Conservation (phyloP, 805 yeast species). For the Cyberlindnera galapagoensis region DNA sequence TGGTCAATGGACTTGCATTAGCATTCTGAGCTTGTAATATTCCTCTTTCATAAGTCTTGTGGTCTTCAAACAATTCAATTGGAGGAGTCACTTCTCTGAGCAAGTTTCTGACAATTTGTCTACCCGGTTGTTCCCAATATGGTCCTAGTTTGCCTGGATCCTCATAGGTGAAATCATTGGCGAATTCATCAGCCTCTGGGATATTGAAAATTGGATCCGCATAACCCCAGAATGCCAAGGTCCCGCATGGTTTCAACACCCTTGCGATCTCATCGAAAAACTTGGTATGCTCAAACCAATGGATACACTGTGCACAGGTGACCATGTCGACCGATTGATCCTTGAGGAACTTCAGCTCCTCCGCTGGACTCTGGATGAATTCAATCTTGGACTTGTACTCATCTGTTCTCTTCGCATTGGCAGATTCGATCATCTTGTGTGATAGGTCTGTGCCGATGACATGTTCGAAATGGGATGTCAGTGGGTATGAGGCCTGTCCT, state of each 20-base stretch:
- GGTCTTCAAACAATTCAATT: slow-evolving; percentile 33
- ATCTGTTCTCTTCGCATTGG: slow-evolving; percentile 24
- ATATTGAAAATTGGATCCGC: slow-evolving; percentile 59
- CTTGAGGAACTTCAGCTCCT: slow-evolving; percentile 23
- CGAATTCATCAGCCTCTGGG: slow-evolving; percentile 49
- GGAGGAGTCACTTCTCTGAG: slow-evolving; percentile 41
- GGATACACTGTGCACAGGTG: slow-evolving; percentile 81
- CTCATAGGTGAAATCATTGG: slow-evolving; percentile 44
- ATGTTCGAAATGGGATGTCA: slow-evolving; percentile 35
- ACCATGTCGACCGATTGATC: slow-evolving; percentile 50
- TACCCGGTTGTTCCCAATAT: slow-evolving; percentile 86
- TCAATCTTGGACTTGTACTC: slow-evolving; percentile 11
- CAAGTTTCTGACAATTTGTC: slow-evolving; percentile 42
- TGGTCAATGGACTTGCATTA: slow-evolving; percentile 26
- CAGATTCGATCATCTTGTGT: slow-evolving; percentile 45
- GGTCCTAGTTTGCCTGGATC: slow-evolving; percentile 49
- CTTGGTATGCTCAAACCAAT: slow-evolving; percentile 63
- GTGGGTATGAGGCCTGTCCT: slow-evolving; percentile 60
- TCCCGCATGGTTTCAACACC: slow-evolving; percentile 54
- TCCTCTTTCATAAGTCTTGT: slow-evolving; percentile 24
- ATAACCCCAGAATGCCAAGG: slow-evolving; percentile 75
- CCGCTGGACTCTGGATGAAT: slow-evolving; percentile 21
- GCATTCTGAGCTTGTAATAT: slow-evolving; percentile 4
- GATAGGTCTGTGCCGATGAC: slow-evolving; percentile 64
- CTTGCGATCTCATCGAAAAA: slow-evolving; percentile 46